Conservation (phyloP, 306 rosid genomes). For the Rubus parviflorus region DNA sequence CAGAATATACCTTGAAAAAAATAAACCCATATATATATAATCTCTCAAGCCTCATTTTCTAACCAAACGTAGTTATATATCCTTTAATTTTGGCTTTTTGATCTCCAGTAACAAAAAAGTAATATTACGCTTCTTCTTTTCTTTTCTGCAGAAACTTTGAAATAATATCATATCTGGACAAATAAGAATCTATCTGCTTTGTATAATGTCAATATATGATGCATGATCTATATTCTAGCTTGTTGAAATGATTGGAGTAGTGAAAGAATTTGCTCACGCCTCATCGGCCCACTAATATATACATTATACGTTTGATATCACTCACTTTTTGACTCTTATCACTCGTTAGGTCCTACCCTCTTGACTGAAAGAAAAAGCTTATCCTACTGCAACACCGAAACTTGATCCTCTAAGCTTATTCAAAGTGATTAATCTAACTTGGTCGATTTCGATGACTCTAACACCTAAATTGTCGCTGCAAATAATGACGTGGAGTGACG, state of each 20-base stretch:
- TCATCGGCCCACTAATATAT: background rate
- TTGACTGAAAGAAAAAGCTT: constrained; percentile 6
- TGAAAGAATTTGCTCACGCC: background rate
- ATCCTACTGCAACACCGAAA: background rate
- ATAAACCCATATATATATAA: background rate
- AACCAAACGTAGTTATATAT: background rate
- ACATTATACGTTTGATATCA: background rate
- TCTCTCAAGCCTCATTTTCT: background rate
- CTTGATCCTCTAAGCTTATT: background rate
- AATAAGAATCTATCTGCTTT: background rate
- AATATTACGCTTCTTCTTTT: background rate
- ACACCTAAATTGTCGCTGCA: background rate
- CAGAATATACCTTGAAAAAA: constrained; percentile 13
- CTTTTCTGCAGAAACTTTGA: background rate
- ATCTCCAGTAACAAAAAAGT: background rate
- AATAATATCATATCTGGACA: background rate
- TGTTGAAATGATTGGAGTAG: constrained; percentile 12
- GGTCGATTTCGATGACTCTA: too few species aligned
- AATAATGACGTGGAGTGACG: background rate
- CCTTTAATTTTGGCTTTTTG: background rate
- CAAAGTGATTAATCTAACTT: background rate
- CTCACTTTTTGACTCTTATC: constrained; percentile 13
- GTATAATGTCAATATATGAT: constrained; percentile 9
- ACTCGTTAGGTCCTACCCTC: constrained; percentile 17
- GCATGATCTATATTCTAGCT: background rate